Evolutionary conservation across 2,329 filamentous ascomycete species (phyloP), one percentile per base, ranked within the genome.

Genomic region (Helotiales sp.): DNA sequence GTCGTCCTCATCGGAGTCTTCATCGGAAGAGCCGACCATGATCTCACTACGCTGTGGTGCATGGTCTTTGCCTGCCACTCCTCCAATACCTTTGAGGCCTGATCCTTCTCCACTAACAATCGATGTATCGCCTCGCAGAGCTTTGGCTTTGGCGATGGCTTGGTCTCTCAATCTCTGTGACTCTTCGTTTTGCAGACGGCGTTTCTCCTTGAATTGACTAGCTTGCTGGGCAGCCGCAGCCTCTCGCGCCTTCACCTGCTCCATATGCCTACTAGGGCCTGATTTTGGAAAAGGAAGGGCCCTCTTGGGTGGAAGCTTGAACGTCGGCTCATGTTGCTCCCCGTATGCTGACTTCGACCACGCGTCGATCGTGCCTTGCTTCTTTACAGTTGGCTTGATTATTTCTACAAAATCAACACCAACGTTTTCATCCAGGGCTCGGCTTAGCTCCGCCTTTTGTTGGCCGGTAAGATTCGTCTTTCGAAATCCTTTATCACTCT

Each of bases 371-470:
- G 73, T 84, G 57, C 77, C 81, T 69, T 87, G 85, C 59, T 79
- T 84, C 71, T 83, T 83, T 63, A 70, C 22, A 69, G 70, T 50
- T 69, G 77, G 73, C 19, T 80, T 71, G 36, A 82, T 76, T 59
- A 81, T 75, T 10, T 83, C 73, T 9, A 80, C 74, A 15, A 78
- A 72, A 36, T 77, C 72, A 15, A 81, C 76, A 30, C 85, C 83
- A 44, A 81, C 77, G 5, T 83, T 81, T 55, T 86, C 81, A 25
- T 83, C 82, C 15, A 88, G 72, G 8, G 83, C 84, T 67, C 84
- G 81, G 51, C 86, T 75, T 33, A 98, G 78, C 73, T 96, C 90
- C 10, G 93, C 93, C 64, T 93, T 91, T 70, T 98, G 92, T 56
- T 89, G 86, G 33, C 84, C 83, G 12, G 83, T 90, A 64, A 98